A percentile compares a stretch with the other conserved stretches of the same genome.
Conservation (phyloP, 2,329 filamentous ascomycete genomes). For the Clarireedia monteithiana region DNA sequence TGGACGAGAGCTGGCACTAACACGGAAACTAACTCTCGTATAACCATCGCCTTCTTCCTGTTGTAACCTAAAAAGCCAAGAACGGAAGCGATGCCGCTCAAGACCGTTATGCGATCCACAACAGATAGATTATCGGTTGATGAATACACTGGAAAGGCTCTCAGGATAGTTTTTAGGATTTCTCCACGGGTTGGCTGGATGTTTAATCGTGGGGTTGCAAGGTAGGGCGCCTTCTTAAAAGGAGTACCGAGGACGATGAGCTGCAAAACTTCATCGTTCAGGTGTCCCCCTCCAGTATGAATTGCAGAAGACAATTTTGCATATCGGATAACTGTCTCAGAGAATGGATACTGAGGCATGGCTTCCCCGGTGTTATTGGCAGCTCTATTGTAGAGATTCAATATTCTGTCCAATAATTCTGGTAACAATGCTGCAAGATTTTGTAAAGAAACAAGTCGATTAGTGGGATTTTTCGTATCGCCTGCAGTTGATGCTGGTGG, state of each 20-base stretch:
- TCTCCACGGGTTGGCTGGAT: conserved; percentile 51
- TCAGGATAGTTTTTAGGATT: conserved; percentile 58
- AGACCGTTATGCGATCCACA: conserved; percentile 68
- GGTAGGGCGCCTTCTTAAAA: conserved; percentile 39
- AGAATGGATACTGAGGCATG: conserved; percentile 61
- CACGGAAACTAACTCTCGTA: conserved; percentile 76
- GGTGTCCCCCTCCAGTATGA: conserved; percentile 54
- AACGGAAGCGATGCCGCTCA: conserved; percentile 84
- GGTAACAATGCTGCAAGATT: conserved; percentile 55
- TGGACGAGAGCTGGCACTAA: conserved; percentile 81
- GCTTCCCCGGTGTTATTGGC: conserved; percentile 55
- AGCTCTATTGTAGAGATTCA: conserved; percentile 65
- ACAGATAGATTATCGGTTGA: conserved; percentile 61
- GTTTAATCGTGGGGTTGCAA: conserved; percentile 45
- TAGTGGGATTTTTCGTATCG: conserved; percentile 28
- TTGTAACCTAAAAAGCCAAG: conserved; percentile 71
- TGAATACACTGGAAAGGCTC: conserved; percentile 59
- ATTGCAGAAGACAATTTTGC: conserved; percentile 61
- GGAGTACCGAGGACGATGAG: conserved; percentile 58
- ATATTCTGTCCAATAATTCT: conserved; percentile 66
- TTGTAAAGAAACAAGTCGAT: conserved; percentile 34
- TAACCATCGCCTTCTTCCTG: conserved; percentile 84
- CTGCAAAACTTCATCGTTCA: conserved; percentile 53
- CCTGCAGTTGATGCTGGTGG: conserved; percentile 12
- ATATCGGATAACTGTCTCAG: conserved; percentile 67